phyloP scores from a whole-genome alignment of 2,329 filamentous ascomycete species.

The Aspergillus persii region DNA sequence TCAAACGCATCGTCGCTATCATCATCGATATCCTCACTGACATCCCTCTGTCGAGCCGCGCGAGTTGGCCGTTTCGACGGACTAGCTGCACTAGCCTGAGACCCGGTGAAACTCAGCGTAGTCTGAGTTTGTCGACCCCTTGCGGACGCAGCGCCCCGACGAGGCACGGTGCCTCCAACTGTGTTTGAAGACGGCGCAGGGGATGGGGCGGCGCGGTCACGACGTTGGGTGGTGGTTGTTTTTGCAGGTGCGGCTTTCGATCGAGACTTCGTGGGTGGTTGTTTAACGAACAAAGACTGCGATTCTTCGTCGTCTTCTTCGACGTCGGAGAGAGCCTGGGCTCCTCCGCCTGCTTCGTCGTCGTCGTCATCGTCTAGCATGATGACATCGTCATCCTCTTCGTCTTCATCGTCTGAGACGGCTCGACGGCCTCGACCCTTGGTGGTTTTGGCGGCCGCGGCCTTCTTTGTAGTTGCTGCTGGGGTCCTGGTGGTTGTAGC shows the following conservation, averaged over 20 bases:
- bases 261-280: conserved; percentile 28
- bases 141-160: conserved; percentile 22
- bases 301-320: conserved; percentile 36
- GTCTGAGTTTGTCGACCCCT: conserved; percentile 36
- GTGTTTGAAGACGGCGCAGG: conserved; percentile 35
- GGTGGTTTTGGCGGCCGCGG: conserved; percentile 17
- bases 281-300: conserved; percentile 43
- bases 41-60: conserved; percentile 26
- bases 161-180: conserved; percentile 24
- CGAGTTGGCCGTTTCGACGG: conserved; percentile 26
- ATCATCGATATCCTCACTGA: conserved; percentile 43
- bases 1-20: conserved; percentile 48
- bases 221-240: conserved; percentile 22
- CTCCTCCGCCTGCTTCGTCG: conserved; percentile 24
- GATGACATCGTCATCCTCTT: conserved; percentile 39
- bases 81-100: conserved; percentile 32
- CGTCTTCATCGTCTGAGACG: conserved; percentile 41
- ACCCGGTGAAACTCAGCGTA: conserved; percentile 42
- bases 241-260: conserved; percentile 15
- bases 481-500: conserved; percentile 31
- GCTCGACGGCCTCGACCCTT: conserved; percentile 30
- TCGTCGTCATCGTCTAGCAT: conserved; percentile 38
- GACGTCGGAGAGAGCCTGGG: conserved; percentile 27
- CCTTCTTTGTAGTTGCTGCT: conserved; percentile 29
- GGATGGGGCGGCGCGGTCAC: conserved; percentile 29